Conservation (phyloP, 2,329 filamentous ascomycete genomes). For the Reticulascus tulasneorum region DNA sequence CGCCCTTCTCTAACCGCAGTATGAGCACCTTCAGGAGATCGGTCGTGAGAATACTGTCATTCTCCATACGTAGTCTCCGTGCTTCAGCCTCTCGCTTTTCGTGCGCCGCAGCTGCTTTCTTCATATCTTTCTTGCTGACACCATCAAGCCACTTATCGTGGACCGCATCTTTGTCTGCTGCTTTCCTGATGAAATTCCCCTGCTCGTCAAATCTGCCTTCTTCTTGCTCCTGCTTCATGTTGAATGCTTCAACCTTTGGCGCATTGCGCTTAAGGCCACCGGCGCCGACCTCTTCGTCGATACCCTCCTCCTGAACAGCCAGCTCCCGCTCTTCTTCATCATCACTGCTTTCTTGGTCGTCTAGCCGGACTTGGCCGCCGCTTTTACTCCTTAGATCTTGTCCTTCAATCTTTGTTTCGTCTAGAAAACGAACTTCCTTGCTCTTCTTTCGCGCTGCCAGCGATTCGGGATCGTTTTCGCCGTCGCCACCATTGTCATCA, state of each 20-base stretch:
- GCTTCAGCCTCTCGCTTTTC: conserved; percentile 78
- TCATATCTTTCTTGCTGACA: conserved; percentile 90
- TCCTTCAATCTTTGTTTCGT: conserved; percentile 67
- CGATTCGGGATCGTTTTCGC: conserved; percentile 25
- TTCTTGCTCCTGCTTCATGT: conserved; percentile 84
- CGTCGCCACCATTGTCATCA: conserved; percentile 31
- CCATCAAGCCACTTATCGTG: conserved; percentile 94
- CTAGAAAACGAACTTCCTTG: conserved; percentile 59
- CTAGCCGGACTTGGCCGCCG: conserved; percentile 65
- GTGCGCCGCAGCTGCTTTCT: conserved; percentile 78
- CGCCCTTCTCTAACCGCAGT: conserved; percentile 66
- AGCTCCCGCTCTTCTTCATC: conserved; percentile 70
- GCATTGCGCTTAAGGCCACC: conserved; percentile 91
- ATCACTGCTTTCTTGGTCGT: conserved; percentile 53
- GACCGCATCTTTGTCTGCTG: conserved; percentile 79
- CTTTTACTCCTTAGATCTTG: conserved; percentile 71
- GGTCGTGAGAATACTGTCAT: conserved; percentile 70
- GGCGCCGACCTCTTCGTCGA: conserved; percentile 86
- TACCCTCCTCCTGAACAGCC: conserved; percentile 68
- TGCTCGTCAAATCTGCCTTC: conserved; percentile 88
- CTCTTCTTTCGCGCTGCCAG: conserved; percentile 46
- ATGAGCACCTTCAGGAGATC: conserved; percentile 75
- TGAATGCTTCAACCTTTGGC: conserved; percentile 93
- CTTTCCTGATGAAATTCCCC: conserved; percentile 89
- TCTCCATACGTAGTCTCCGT: conserved; percentile 64